Base-by-base conservation (phyloP, 441 rosid genomes). In the Kokia cookei region DNA sequence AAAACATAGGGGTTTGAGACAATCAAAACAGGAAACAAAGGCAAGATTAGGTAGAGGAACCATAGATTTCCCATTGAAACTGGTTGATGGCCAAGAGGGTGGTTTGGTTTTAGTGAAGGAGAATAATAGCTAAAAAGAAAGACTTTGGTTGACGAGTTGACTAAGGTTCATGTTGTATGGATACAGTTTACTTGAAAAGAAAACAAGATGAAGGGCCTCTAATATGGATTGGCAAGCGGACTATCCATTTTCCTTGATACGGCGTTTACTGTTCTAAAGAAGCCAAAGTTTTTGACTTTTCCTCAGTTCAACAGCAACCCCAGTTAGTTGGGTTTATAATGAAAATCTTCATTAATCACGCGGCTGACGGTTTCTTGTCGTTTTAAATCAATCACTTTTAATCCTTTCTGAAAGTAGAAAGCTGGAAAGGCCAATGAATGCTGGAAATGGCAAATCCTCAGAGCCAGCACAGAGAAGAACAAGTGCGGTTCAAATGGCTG, bases 1-100 rank as follows among this genome's bases (percentile, higher is more conserved):
- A 71, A 82, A 57, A 55, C 47, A 74, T 81, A 81, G 67, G 47
- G 69, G 27, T 62, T 17, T n/a, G 79, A 48, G 22, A 27, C 13
- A 57, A 69, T n/a, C 29, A n/a, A 76, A 62, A 9, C 40, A 13
- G 72, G 42, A 4, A 58, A 32, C 53, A 78, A 75, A n/a, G 73
- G 75, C 51, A 62, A 51, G 4, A 69, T 14, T 8, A 43, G 17
- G 42, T 47, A 27, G 9, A 5, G 57, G 22, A 71, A 27, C 19
- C 10, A 24, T 19, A 60, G 50, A 1, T 67, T 61, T 12, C 57
- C 82, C 76, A 75, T 79, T 26, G 71, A 24, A 22, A 65, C 29
- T 24, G n/a, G 1, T 22, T 29, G 26, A n/a, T 13, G 5, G 10
- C n/a, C 35, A 26, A 50, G 43, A 55, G 15, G 37, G 37, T 32